Conservation (phyloP, 1,139 yeast genomes). For the Sugiyamaella xylanicola region DNA sequence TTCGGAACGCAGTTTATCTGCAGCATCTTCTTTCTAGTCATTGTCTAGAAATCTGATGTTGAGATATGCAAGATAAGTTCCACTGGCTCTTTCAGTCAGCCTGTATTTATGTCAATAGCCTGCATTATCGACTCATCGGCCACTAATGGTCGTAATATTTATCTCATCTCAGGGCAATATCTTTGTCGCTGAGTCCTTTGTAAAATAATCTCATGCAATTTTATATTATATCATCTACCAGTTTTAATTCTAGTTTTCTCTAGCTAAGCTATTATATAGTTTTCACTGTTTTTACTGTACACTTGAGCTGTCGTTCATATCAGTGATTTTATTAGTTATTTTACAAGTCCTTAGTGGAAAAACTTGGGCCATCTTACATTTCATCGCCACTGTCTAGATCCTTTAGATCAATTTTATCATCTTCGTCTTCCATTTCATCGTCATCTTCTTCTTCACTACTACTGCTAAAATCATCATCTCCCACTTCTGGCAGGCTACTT, state of each 20-base stretch:
- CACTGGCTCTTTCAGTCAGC: no score
- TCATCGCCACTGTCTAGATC: slow-evolving; percentile 23
- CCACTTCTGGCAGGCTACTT: slow-evolving; percentile 45
- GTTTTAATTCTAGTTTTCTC: not conserved
- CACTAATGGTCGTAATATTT: not conserved
- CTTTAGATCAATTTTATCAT: slow-evolving; percentile 25
- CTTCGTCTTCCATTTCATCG: slow-evolving; percentile 20
- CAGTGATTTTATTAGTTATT: no score
- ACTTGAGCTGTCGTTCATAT: no score
- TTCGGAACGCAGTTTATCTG: no score
- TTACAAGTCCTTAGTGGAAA: no score
- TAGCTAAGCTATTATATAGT: no score
- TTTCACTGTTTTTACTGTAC: no score
- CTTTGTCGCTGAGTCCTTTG: not conserved
- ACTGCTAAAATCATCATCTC: slow-evolving; percentile 33
- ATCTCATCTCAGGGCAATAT: not conserved
- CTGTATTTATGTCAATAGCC: not conserved
- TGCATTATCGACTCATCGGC: not conserved
- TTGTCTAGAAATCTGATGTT: no score
- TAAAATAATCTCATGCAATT: not conserved
- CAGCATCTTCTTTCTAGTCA: no score
- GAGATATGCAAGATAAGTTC: no score
- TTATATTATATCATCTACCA: not conserved
- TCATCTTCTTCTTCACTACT: slow-evolving; percentile 33
- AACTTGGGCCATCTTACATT: slow-evolving; percentile 8